phyloP scores from a whole-genome alignment of 2,329 filamentous ascomycete species.

The Aspergillus versicolor region DNA sequence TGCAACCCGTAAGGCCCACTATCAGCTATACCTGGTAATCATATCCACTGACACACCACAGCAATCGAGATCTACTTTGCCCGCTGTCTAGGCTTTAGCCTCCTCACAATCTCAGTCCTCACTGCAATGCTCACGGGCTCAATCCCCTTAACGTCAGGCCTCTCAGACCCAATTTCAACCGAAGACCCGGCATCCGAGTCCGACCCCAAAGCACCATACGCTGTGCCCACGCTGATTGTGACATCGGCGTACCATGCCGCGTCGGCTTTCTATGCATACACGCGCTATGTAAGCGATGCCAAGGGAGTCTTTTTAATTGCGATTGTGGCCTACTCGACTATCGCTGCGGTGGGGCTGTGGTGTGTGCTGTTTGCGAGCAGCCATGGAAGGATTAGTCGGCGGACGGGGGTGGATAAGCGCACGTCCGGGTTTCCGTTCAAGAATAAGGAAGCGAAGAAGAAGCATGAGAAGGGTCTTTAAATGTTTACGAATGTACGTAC shows the following conservation, averaged over 20 bases:
- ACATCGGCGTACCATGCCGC: conserved; percentile 66
- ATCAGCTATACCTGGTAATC: not conserved
- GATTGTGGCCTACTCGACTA: conserved; percentile 54
- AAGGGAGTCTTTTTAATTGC: conserved; percentile 62
- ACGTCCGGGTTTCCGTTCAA: conserved; percentile 65
- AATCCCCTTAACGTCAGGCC: conserved; percentile 61
- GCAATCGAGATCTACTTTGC: conserved; percentile 72
- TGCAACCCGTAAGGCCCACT: conserved; percentile 48
- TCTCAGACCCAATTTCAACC: conserved; percentile 41
- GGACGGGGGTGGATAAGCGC: conserved; percentile 66
- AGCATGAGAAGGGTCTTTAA: conserved; percentile 33
- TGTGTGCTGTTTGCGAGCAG: conserved; percentile 59
- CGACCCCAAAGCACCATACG: conserved; percentile 59
- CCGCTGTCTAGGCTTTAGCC: conserved; percentile 66
- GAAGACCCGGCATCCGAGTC: conserved; percentile 30
- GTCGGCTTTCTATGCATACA: conserved; percentile 67
- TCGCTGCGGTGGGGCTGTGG: conserved; percentile 67
- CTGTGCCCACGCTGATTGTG: conserved; percentile 64
- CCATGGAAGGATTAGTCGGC: conserved; percentile 58
- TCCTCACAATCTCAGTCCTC: conserved; percentile 64
- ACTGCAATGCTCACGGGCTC: conserved; percentile 69
- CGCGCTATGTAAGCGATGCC: conserved; percentile 58
- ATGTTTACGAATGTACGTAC: not conserved
- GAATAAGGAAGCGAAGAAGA: conserved; percentile 59
- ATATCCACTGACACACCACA: conserved; percentile 24